phyloP scores from a whole-genome alignment of 2,329 filamentous ascomycete species.

The Lasiodiplodia sp. region DNA sequence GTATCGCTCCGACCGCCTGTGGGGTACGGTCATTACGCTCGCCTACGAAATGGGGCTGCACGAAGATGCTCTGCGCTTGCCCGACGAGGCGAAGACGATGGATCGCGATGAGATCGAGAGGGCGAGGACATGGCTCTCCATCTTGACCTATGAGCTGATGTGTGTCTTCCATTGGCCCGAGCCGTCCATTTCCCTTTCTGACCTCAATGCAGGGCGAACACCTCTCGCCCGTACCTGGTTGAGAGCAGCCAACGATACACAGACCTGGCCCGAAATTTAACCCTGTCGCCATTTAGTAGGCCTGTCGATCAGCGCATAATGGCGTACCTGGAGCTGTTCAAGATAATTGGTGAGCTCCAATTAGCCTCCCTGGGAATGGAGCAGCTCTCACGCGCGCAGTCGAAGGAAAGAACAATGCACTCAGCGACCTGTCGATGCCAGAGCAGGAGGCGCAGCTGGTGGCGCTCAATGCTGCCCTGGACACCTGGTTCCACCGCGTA shows the following conservation, averaged over 20 bases:
- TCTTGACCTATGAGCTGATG: constrained; percentile 10
- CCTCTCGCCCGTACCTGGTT: constrained; percentile 5
- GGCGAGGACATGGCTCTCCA: constrained; percentile 9
- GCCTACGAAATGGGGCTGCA: constrained; percentile 18
- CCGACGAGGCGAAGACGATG: neutral
- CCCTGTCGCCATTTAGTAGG: neutral
- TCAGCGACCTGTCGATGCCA: neutral
- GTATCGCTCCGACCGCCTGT: constrained; percentile 6
- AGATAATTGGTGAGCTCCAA: neutral
- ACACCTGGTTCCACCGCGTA: constrained; percentile 12
- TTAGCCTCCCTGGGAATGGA: neutral
- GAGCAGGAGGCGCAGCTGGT: neutral
- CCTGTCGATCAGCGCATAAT: constrained; percentile 13
- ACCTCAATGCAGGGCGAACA: neutral
- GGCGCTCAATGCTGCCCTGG: neutral
- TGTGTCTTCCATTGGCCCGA: neutral
- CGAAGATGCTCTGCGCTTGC: neutral
- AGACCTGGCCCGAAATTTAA: neutral
- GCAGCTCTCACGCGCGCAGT: neutral
- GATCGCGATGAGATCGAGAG: neutral
- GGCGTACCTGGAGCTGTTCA: constrained; percentile 6
- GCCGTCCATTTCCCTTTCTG: neutral
- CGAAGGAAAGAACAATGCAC: neutral
- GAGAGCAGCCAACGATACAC: neutral
- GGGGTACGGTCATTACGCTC: constrained; percentile 1